Evolutionary conservation across 148 eudicot genomes (phyloP), one percentile per base, ranked within the genome.

Genomic region (Fagopyrum homotropicum): DNA sequence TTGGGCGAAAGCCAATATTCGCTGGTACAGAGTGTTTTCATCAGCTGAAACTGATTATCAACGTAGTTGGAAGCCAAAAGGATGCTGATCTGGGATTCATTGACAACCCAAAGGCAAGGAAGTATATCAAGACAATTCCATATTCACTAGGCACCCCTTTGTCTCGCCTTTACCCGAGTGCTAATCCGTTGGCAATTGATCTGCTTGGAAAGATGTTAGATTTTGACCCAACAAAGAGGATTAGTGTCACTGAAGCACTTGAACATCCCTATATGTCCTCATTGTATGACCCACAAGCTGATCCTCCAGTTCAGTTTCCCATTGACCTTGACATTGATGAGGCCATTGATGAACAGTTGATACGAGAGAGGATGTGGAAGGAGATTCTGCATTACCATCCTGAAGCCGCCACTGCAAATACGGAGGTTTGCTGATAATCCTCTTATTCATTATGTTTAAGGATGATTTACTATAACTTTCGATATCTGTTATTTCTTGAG

Each of bases 351-450:
- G 90, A 85, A 76, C 87, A 82, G 51, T 82, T 75, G 87, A 89
- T 89, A 17, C 77, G 92, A 63, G 90, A 89, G 56, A 83, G 82
- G 84, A 89, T 89, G 88, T 85, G 88, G 92, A 47, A 50, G n/a
- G 92, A 89, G 82, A 89, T 89, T 75, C 80, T 86, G 71, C 88
- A 89, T 43, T 89, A 85, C 77, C 90, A 89, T 80, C 90, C 90
- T 26, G 90, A 86, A 81, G 82, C 75, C 71, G 81, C 77, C 26
- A 47, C 76, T 69, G 10, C 79, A 30, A 72, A 40, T 74, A 50
- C 78, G 80, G 82, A 78, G 61, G 76, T 78, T 30, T 71, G 78
- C 75, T 66, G 59, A 17, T 82, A 76, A 81, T 56, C 60, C 60
- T 56, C 22, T 47, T 44, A 69, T 9, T 4, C 4, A 49, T 0